Percentiles rank a stretch among this genome's conserved stretches.
Evolutionary conservation across 2,329 filamentous ascomycete species (phyloP).

Genomic region (Leptographium radiaticola): DNA sequence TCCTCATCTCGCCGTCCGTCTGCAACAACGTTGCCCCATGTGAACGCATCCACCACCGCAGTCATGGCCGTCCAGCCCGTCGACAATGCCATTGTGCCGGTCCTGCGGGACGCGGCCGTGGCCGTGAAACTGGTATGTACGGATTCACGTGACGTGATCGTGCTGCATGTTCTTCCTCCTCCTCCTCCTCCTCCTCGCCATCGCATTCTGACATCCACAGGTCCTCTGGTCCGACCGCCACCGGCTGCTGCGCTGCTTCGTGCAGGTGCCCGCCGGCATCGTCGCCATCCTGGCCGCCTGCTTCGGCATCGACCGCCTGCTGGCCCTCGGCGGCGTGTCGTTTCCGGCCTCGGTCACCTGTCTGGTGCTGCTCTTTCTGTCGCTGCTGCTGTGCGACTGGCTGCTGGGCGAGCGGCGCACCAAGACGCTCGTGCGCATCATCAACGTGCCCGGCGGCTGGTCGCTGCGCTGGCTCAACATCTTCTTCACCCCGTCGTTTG

Average conservation of each 20-base stretch:
- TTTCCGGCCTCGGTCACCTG: conserved; percentile 49
- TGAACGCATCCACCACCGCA: too few relatives aligned
- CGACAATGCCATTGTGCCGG: not conserved
- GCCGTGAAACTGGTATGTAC: not conserved
- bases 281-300: conserved; percentile 26
- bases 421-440: conserved; percentile 29
- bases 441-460: conserved; percentile 44
- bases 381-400: conserved; percentile 31
- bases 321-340: conserved; percentile 32
- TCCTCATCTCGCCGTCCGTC: too few relatives aligned
- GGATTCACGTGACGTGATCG: too few relatives aligned
- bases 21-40: too few relatives aligned
- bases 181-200: not conserved
- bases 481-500: conserved; percentile 46
- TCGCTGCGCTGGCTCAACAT: conserved; percentile 45
- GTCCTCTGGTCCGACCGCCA: conserved; percentile 3
- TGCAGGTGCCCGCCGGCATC: conserved; percentile 35
- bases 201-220: not conserved
- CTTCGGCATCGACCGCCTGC: conserved; percentile 29
- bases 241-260: conserved; percentile 25
- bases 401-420: conserved; percentile 35
- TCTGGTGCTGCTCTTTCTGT: conserved; percentile 39
- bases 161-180: too few relatives aligned
- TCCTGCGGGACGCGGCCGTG: not conserved
- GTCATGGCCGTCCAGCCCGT: too few relatives aligned